Evolutionary conservation across 2,329 filamentous ascomycete genomes (phyloP).

Genomic region (Botrytis pseudocinerea): DNA sequence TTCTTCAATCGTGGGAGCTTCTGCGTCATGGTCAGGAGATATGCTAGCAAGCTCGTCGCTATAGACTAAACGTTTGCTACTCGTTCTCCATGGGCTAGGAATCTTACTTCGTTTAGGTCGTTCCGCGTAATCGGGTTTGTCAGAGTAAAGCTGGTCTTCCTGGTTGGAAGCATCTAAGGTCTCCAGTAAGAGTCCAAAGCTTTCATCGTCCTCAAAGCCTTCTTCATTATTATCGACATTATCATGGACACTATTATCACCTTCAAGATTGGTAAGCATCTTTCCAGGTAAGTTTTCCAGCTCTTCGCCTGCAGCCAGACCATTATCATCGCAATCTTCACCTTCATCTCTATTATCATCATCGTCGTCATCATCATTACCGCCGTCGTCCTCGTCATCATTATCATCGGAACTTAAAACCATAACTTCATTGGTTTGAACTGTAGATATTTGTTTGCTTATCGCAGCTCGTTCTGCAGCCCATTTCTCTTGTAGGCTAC

Average conservation of each 20-base stretch:
- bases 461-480: conserved; percentile 36
- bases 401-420: conserved; percentile 34
- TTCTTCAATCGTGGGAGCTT: conserved; percentile 19
- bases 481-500: conserved; percentile 31
- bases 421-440: conserved; percentile 33
- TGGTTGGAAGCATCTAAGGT: conserved; percentile 38
- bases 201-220: conserved; percentile 36
- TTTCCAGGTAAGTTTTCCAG: conserved; percentile 33
- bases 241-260: not conserved
- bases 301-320: conserved; percentile 36
- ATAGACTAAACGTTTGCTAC: conserved; percentile 38
- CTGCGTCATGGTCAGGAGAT: conserved; percentile 24
- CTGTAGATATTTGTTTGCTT: conserved; percentile 32
- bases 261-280: not conserved
- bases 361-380: conserved; percentile 17
- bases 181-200: conserved; percentile 39
- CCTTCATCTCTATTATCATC: conserved; percentile 24
- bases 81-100: conserved; percentile 40
- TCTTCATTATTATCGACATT: not conserved
- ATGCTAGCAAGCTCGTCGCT: conserved; percentile 37
- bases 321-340: conserved; percentile 27
- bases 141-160: conserved; percentile 27
- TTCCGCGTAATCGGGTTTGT: conserved; percentile 29
- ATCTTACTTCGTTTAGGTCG: conserved; percentile 38
- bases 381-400: not conserved